phyloP scores from a whole-genome alignment of 805 yeast species.

The Ogataea naganishii region DNA sequence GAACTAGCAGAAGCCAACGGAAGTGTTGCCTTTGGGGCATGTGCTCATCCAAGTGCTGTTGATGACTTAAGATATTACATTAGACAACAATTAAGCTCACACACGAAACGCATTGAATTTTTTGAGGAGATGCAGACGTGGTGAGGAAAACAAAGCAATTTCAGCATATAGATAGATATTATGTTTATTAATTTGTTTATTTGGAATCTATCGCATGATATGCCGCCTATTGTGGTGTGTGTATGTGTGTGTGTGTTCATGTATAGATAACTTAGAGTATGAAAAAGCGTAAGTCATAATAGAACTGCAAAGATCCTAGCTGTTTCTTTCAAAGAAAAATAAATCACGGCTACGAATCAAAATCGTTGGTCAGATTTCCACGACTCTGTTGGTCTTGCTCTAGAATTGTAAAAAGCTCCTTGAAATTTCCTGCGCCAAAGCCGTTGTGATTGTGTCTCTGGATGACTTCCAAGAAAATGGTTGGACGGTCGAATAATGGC shows the following conservation, averaged over 20 bases:
- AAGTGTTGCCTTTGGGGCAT: constrained; percentile 36
- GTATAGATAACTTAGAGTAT: too few species aligned
- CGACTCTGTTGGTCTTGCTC: constrained; percentile 68
- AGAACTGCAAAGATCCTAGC: too few species aligned
- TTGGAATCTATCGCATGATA: too few species aligned
- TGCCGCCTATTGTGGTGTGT: too few species aligned
- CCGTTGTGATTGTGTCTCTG: constrained; percentile 77
- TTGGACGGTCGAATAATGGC: constrained; percentile 72
- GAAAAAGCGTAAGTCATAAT: too few species aligned
- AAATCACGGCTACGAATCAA: too few species aligned
- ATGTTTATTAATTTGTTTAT: too few species aligned
- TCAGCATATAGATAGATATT: too few species aligned
- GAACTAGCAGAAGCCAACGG: constrained; percentile 31
- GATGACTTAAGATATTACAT: constrained; percentile 20
- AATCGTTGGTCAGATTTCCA: constrained; percentile 46
- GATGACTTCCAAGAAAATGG: constrained; percentile 72
- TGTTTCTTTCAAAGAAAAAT: too few species aligned
- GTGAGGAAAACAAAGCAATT: too few species aligned
- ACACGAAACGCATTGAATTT: constrained; percentile 17
- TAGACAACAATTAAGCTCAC: constrained; percentile 7
- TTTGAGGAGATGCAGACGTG: constrained; percentile 28
- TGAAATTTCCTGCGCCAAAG: constrained; percentile 85
- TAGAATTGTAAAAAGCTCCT: constrained; percentile 69
- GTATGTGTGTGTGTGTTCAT: too few species aligned
- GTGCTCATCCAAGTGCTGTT: constrained; percentile 39